A percentile compares a stretch with the other conserved stretches of the same genome.
phyloP scores from a whole-genome alignment of 257 asterid species.

The Thymus quinquecostatus region DNA sequence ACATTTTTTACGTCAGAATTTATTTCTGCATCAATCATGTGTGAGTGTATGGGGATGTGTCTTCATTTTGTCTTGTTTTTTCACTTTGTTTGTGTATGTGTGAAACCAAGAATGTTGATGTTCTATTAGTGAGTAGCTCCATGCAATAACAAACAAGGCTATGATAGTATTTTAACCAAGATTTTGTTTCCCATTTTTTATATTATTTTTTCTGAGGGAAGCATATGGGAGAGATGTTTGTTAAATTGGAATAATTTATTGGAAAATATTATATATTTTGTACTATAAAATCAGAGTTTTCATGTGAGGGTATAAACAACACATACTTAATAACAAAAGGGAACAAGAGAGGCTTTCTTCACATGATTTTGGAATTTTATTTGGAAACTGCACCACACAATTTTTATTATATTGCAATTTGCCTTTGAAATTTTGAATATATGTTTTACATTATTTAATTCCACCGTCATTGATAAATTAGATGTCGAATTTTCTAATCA shows the following conservation, averaged over 20 bases:
- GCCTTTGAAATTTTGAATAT: too few species aligned
- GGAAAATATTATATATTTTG: background rate
- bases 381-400: background rate
- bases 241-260: background rate
- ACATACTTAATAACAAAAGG: constrained; percentile 12
- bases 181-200: background rate
- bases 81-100: constrained; percentile 25
- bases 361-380: constrained; percentile 7
- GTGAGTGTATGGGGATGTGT: background rate
- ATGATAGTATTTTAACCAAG: constrained; percentile 3
- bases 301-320: constrained; percentile 25
- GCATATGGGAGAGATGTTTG: constrained; percentile 20
- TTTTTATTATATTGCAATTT: too few species aligned
- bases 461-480: too few species aligned
- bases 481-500: too few species aligned
- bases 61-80: constrained; percentile 8
- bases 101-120: constrained; percentile 37
- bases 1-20: too few species aligned
- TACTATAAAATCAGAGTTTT: constrained; percentile 11
- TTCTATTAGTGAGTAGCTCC: constrained; percentile 19
- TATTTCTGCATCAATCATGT: too few species aligned
- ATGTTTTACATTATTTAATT: too few species aligned
- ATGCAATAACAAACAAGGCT: background rate
- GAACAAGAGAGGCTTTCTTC: background rate
- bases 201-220: background rate